Evolutionary conservation across 1,284 basidiomycete species (phyloP).

Genomic region (Trichosporon coremiiforme): DNA sequence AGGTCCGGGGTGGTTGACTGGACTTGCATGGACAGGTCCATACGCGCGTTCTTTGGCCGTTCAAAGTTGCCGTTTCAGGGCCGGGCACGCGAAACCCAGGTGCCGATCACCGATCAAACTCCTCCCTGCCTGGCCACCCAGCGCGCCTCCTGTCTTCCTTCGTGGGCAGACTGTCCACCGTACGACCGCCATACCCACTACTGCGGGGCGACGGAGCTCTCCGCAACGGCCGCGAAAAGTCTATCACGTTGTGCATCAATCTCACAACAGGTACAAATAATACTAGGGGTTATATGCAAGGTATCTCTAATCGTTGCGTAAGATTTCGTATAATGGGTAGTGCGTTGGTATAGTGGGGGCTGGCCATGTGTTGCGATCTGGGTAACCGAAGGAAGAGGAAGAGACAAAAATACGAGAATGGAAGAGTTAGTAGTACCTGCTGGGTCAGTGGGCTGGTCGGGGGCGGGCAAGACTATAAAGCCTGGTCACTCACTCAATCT

Average conservation of each 20-base stretch:
- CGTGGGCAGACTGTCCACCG: not conserved
- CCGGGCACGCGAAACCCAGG: constrained; percentile 13
- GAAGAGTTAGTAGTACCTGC: constrained; percentile 6
- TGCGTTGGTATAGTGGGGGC: not conserved
- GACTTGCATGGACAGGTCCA: constrained; percentile 27
- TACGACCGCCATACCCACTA: not conserved
- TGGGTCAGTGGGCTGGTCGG: not conserved
- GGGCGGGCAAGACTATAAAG: not conserved
- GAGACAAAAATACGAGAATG: not conserved
- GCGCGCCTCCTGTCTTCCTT: too few species aligned
- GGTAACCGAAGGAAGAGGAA: not conserved
- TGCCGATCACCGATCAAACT: constrained; percentile 18
- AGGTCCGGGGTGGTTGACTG: constrained; percentile 20
- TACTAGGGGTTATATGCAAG: constrained; percentile 13
- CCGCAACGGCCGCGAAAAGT: constrained; percentile 1
- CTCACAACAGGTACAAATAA: constrained; percentile 17
- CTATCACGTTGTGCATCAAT: not conserved
- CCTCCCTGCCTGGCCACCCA: not conserved
- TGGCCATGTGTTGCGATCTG: not conserved
- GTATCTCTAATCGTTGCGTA: constrained; percentile 14
- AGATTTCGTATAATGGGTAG: constrained; percentile 2
- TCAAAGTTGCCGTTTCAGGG: constrained; percentile 18
- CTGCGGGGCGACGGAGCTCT: not conserved
- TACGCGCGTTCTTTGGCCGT: constrained; percentile 17
- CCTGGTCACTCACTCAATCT: constrained; percentile 20